These are phyloP conservation scores for Phyllosticta paracitricarpa DNA, from an alignment of 2,329 filamentous ascomycete genomes.

Conservation along the genomic window DNA sequence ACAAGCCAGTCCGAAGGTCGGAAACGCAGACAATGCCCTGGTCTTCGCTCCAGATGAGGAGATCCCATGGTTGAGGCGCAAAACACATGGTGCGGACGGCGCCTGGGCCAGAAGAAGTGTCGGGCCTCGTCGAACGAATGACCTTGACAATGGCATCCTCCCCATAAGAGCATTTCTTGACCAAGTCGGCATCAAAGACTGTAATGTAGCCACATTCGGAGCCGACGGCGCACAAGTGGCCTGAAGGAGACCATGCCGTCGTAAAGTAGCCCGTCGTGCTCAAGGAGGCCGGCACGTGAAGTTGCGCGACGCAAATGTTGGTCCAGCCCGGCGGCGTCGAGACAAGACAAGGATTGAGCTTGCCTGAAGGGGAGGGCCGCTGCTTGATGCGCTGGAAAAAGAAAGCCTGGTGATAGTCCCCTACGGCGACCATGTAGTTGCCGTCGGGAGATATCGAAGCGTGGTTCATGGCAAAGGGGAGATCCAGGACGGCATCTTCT, in stretches of 20 bases:
- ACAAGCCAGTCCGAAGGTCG: slow-evolving; percentile 59
- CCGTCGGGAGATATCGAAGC: slow-evolving; percentile 90
- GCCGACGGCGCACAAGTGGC: slow-evolving; percentile 62
- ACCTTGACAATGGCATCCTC: slow-evolving; percentile 60
- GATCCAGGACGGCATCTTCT: slow-evolving; percentile 58
- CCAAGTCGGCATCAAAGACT: slow-evolving; percentile 52
- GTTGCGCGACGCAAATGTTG: slow-evolving; percentile 29
- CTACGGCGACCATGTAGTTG: slow-evolving; percentile 66
- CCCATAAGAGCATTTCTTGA: slow-evolving; percentile 31
- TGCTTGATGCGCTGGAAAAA: slow-evolving; percentile 54
- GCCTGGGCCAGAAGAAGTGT: slow-evolving; percentile 50
- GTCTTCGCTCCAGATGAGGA: slow-evolving; percentile 91
- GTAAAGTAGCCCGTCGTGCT: slow-evolving; percentile 57
- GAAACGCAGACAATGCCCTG: slow-evolving; percentile 65
- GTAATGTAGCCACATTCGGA: slow-evolving; percentile 75
- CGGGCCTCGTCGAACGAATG: slow-evolving; percentile 68
- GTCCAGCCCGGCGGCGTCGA: slow-evolving; percentile 23
- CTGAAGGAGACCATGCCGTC: slow-evolving; percentile 64
- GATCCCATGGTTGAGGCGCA: slow-evolving; percentile 77
- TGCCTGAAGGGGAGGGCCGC: slow-evolving; percentile 11
- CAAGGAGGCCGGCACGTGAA: slow-evolving; percentile 31
- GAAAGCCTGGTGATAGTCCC: slow-evolving; percentile 79
- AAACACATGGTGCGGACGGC: slow-evolving; percentile 89
- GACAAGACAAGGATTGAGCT: slow-evolving; percentile 14
- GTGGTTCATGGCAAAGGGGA: slow-evolving; percentile 85